phyloP scores from a whole-genome alignment of 805 yeast genomes.

The Candida insectorum region DNA sequence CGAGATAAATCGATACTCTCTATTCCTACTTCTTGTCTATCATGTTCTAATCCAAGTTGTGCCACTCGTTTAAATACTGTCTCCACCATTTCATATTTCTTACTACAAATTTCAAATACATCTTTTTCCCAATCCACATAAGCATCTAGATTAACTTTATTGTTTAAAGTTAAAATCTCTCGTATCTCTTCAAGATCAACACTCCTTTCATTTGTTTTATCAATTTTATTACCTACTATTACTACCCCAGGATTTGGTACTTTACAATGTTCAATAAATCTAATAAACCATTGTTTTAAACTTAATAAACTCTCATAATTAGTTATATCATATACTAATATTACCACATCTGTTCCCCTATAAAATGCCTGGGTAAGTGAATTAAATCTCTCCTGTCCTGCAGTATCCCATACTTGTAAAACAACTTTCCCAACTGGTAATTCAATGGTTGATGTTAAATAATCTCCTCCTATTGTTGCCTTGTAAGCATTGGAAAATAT shows the following conservation, averaged over 20 bases:
- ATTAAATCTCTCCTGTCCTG: conserved; percentile 46
- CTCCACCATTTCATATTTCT: conserved; percentile 27
- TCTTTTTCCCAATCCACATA: conserved; percentile 35
- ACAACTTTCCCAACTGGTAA: conserved; percentile 21
- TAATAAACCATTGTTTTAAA: conserved; percentile 45
- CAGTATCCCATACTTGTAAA: conserved; percentile 57
- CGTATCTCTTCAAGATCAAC: conserved; percentile 35
- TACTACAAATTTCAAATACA: conserved; percentile 31
- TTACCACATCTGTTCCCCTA: conserved; percentile 56
- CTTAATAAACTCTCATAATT: conserved; percentile 49
- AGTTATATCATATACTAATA: conserved; percentile 53
- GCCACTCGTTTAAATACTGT: conserved; percentile 36
- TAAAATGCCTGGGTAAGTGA: conserved; percentile 54
- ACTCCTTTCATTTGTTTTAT: conserved; percentile 30
- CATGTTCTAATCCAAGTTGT: conserved; percentile 26
- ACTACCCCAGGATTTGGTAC: conserved; percentile 46
- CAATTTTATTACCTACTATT: conserved; percentile 53
- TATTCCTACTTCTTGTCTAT: too few species aligned
- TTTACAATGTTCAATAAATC: conserved; percentile 47
- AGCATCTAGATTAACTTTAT: conserved; percentile 17
- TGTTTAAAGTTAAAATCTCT: conserved; percentile 24
- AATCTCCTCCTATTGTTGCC: conserved; percentile 61
- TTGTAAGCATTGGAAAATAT: conserved; percentile 53
- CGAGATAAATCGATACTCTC: too few species aligned
- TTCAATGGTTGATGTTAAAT: conserved; percentile 40